phyloP scores from a whole-genome alignment of 2,329 filamentous ascomycete species.

The Colletotrichum tofieldiae region DNA sequence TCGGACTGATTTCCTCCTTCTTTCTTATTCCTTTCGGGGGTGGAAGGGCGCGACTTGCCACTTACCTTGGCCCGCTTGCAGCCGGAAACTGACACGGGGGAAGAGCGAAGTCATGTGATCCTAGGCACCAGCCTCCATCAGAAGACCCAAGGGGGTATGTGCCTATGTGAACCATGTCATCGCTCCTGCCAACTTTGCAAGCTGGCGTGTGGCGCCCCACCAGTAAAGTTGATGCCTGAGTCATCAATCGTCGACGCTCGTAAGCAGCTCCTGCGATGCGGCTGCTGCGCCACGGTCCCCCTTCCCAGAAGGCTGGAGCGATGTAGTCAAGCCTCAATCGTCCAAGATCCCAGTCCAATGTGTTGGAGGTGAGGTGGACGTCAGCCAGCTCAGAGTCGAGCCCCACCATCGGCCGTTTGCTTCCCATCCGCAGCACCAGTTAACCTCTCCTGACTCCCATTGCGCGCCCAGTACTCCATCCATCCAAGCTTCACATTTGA shows the following conservation, averaged over 20 bases:
- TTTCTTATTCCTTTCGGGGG: not conserved
- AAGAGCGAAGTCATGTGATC: conserved; percentile 56
- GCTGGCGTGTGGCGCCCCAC: not conserved
- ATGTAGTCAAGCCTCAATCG: not conserved
- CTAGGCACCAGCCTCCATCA: conserved; percentile 52
- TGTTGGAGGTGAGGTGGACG: conserved; percentile 26
- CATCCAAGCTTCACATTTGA: conserved; percentile 42
- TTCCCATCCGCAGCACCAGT: conserved; percentile 11
- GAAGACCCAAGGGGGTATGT: not conserved
- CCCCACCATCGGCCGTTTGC: conserved; percentile 35
- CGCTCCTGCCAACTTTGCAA: conserved; percentile 1
- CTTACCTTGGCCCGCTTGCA: conserved; percentile 39
- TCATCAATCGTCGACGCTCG: not conserved
- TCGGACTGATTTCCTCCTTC: not conserved
- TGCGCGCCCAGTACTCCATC: conserved; percentile 33
- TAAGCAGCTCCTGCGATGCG: conserved; percentile 1
- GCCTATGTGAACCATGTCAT: not conserved
- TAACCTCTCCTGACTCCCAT: conserved; percentile 23
- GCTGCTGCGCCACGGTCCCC: conserved; percentile 1
- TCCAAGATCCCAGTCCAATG: no score
- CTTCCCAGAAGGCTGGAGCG: no score
- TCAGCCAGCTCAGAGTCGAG: conserved; percentile 36
- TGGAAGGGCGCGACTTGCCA: conserved; percentile 45
- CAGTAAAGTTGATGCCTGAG: not conserved
- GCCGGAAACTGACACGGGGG: conserved; percentile 49